Base-by-base conservation (phyloP, 805 yeast species). In the Pichia rugopelliculosa region DNA sequence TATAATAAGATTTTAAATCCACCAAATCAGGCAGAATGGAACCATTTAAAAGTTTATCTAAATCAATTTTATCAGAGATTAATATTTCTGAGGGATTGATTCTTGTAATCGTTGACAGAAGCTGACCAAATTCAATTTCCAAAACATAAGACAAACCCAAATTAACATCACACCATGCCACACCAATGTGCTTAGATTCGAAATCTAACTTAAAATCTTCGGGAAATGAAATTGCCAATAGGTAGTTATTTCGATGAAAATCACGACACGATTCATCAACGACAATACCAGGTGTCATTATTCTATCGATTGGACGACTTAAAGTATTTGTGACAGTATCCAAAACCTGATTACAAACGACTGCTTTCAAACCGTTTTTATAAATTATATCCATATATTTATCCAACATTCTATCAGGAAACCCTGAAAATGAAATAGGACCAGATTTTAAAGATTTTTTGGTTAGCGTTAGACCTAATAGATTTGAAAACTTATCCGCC, bases 251-350 rank as follows among this genome's bases (percentile, higher is more conserved):
- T 42, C 77, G 74, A 50, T 77, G 78, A 48, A 78, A 79, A 60
- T 88, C 85, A 58, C 91, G 68, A 52, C 91, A 82, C 0, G 84
- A 80, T 56, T 91, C 97, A 58, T 87, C 96, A 11, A 91, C 76
- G 30, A 91, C 73, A 0, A 98, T 91, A 0, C 99, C 99, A 0
- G 97, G 96, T 0, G 97, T 84, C 2, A 93, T 79, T 8, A 91
- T 78, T 38, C 97, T 70, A 7, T 87, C 75, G 0, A 93, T 79
- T 30, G 86, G 82, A 41, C 99, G 70, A 38, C 75, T 77, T 20
- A 84, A 74, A 36, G 60, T 62, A 26, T 67, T 68, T 9, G 55
- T 54, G 3, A 53, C 55, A 2, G 53, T 45, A 34, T 59, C 57
- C 13, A 42, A 54, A 37, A 65, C 72, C 64, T 91, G 95, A 56